Base-by-base conservation (phyloP, 495 filamentous ascomycete species). In the Letharia columbiana region DNA sequence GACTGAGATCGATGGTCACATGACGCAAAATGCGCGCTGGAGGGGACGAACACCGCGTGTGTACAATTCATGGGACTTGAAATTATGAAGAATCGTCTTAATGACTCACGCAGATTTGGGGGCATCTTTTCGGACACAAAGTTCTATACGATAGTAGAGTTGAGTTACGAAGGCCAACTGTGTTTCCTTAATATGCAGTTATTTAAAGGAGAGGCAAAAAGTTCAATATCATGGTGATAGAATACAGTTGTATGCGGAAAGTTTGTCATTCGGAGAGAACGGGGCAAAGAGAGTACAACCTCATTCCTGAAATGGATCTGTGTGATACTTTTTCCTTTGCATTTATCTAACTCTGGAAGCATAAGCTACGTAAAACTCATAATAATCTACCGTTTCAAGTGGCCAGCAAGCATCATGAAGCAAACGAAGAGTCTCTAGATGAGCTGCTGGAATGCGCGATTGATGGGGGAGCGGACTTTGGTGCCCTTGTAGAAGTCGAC, bases 401-500 rank as follows among this genome's bases (percentile, higher is more conserved):
- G 54, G 33, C 31, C 33, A 35, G 33, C 35, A 40, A 66, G 5
- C 33, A 37, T 45, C 52, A 44, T 17, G 42, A 49, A 47, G 12
- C 1, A 49, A 40, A 60, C 20, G 28, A 42, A 58, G 1, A 58
- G 44, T 45, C 7, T 61, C 66, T 90, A 93, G 77, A 92, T 90
- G 67, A 93, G 77, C 78, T 94, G 89, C 76, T 86, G 77, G 82
- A 94, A 94, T 66, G 91, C 94, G 74, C 91, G 89, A 86, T 98
- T 96, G 80, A 98, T 78, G 65, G 95, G 94, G 49, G 92, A 96
- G 75, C 94, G 91, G 69, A 96, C 84, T 73, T 86, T 85, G 69
- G 90, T 84, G 70, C 86, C 91, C 88, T 96, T 98, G 87, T 92
- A 98, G 87, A 96, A 98, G 70, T 96, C 85, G 71, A 98, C 82